These are phyloP conservation scores for Pyropia haitanensis DNA, from an alignment of 23 red algal species.

Conservation along the genomic window DNA sequence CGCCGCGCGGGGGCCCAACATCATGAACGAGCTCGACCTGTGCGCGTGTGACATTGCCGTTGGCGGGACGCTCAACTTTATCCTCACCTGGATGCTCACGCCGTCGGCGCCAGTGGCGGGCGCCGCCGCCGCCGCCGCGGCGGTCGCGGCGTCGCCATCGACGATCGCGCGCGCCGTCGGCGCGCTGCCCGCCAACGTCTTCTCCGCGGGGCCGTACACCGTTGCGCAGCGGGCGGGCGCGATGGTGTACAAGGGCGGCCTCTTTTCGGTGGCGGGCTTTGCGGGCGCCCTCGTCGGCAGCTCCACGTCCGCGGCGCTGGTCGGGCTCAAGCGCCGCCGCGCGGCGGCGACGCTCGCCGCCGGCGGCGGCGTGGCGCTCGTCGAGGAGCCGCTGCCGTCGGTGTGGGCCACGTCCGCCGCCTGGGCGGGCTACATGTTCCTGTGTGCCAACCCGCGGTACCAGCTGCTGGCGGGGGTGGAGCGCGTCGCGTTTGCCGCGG, in stretches of 20 bases:
- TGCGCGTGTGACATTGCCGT: constrained; percentile 72
- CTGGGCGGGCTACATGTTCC: constrained; percentile 96
- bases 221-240: constrained; percentile 21
- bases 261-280: constrained; percentile 73
- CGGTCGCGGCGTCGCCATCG: neutral
- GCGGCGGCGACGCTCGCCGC: constrained; percentile 1
- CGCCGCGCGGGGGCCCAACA: constrained; percentile 62
- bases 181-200: constrained; percentile 54
- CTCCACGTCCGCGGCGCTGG: constrained; percentile 17
- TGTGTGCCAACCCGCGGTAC: constrained; percentile 83
- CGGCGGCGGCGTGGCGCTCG: neutral
- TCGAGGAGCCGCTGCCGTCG: constrained; percentile 37
- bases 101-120: constrained; percentile 11
- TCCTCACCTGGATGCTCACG: constrained; percentile 71
- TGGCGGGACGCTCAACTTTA: constrained; percentile 85
- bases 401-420: constrained; percentile 54
- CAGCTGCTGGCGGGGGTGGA: constrained; percentile 83
- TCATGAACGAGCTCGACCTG: constrained; percentile 83
- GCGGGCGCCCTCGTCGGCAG: constrained; percentile 59
- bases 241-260: constrained; percentile 57
- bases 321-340: constrained; percentile 6
- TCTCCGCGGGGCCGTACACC: constrained; percentile 31
- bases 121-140: neutral
- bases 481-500: constrained; percentile 41
- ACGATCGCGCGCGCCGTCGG: constrained; percentile 6